Conservation (phyloP, 2,329 filamentous ascomycete genomes). For the Trichoderma semiorbis region DNA sequence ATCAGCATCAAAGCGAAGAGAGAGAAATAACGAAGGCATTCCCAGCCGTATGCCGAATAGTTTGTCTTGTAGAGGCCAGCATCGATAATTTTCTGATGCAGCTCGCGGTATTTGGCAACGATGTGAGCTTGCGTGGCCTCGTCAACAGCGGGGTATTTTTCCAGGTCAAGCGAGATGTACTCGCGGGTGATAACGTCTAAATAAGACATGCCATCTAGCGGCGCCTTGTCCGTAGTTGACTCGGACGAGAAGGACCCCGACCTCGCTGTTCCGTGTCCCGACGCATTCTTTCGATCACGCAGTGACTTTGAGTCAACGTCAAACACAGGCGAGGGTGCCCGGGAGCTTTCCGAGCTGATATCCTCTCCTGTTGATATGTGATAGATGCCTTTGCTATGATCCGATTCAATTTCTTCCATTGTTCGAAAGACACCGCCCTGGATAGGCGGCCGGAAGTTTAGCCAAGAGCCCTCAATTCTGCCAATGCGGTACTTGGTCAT, state of each 20-base stretch:
- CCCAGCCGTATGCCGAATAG: slow-evolving; percentile 57
- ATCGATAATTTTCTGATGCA: slow-evolving; percentile 54
- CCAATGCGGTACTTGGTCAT: slow-evolving; percentile 87
- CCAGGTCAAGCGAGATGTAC: slow-evolving; percentile 63
- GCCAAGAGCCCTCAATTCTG: slow-evolving; percentile 74
- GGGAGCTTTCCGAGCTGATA: slow-evolving; percentile 52
- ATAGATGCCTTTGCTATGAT: slow-evolving; percentile 27
- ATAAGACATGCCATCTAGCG: slow-evolving; percentile 56
- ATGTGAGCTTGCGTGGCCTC: slow-evolving; percentile 38
- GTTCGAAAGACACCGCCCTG: slow-evolving; percentile 77
- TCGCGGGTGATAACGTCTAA: slow-evolving; percentile 70
- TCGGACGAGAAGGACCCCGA: slow-evolving; percentile 58
- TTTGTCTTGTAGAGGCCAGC: slow-evolving; percentile 57
- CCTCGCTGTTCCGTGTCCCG: slow-evolving; percentile 22
- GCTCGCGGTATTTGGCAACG: slow-evolving; percentile 49
- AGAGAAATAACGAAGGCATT: slow-evolving; percentile 50
- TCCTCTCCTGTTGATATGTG: slow-evolving; percentile 23
- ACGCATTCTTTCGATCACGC: slow-evolving; percentile 29
- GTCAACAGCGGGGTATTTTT: slow-evolving; percentile 76
- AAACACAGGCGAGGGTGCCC: slow-evolving; percentile 48
- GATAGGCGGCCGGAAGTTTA: slow-evolving; percentile 85
- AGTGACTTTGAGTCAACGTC: slow-evolving; percentile 35
- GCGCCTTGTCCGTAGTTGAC: slow-evolving; percentile 48
- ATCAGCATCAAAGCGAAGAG: slow-evolving; percentile 49
- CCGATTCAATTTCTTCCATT: slow-evolving; percentile 36